Evolutionary conservation across 1,284 basidiomycete species (phyloP).

Genomic region (Leccinum griseonigrum): DNA sequence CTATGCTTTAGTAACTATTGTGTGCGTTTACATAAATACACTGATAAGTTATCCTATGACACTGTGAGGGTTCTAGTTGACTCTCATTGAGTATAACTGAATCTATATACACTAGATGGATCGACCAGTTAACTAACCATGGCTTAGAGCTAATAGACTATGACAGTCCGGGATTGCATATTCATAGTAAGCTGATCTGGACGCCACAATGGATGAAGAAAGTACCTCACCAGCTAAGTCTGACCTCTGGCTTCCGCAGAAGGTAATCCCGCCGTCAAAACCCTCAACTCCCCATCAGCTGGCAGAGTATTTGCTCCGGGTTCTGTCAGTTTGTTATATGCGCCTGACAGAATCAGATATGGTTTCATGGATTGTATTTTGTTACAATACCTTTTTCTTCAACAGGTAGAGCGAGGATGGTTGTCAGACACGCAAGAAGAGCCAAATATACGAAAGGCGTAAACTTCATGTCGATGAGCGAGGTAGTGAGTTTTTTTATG

Average conservation of each 20-base stretch:
- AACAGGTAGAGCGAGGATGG: not conserved
- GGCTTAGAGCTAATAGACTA: too few species aligned
- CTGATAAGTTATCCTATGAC: not conserved
- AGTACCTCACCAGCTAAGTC: not conserved
- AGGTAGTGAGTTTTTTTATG: not conserved
- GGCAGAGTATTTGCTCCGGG: not conserved
- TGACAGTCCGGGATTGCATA: not conserved
- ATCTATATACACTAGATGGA: too few species aligned
- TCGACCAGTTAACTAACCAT: too few species aligned
- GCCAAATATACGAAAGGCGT: not conserved
- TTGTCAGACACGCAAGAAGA: not conserved
- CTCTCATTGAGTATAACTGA: not conserved
- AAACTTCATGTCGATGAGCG: conserved; percentile 1
- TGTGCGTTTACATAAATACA: not conserved
- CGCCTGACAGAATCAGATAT: not conserved
- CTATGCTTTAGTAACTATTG: not conserved
- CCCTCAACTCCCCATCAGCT: not conserved
- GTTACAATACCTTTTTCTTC: not conserved
- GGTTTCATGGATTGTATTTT: not conserved
- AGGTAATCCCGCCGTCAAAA: not conserved
- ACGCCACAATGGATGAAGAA: not conserved
- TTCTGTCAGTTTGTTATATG: not conserved
- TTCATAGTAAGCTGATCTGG: not conserved
- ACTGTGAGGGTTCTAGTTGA: not conserved
- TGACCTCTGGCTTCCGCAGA: too few species aligned